These are phyloP conservation scores for Powellomyces hirtus DNA, from an alignment of 192 early-diverging fungal species.

Conservation along the genomic window DNA sequence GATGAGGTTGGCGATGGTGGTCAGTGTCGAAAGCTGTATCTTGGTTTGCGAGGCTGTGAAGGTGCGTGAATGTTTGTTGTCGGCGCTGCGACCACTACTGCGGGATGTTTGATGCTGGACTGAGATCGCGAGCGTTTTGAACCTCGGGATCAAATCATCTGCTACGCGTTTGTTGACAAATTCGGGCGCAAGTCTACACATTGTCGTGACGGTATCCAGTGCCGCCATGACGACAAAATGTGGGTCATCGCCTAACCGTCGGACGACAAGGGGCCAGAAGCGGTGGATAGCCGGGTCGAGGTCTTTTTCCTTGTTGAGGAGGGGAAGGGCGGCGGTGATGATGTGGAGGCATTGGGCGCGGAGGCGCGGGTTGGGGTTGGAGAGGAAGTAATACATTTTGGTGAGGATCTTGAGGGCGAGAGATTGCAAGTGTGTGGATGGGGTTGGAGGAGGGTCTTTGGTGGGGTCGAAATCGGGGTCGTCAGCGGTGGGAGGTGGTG, in stretches of 20 bases:
- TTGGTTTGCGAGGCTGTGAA: background rate
- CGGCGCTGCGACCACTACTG: background rate
- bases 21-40: background rate
- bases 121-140: background rate
- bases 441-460: background rate
- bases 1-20: background rate
- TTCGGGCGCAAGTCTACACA: background rate
- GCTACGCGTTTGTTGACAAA: conserved; percentile 26
- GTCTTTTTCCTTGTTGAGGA: conserved; percentile 16
- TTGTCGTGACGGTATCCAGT: background rate
- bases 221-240: conserved; percentile 38
- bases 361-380: conserved; percentile 20
- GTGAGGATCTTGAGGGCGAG: conserved; percentile 32
- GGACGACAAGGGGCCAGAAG: conserved; percentile 32
- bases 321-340: background rate
- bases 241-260: conserved; percentile 19
- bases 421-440: conserved; percentile 4
- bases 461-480: background rate
- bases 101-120: background rate
- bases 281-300: conserved; percentile 36
- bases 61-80: background rate
- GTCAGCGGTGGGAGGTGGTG: background rate
- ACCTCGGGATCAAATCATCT: conserved; percentile 16
- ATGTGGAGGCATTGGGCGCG: conserved; percentile 22
- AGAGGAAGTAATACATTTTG: conserved; percentile 27